Percentiles rank a stretch among this genome's conserved stretches.
Evolutionary conservation across 1,284 basidiomycete genomes (phyloP).

Genomic region (Marasmius tenuissimus): DNA sequence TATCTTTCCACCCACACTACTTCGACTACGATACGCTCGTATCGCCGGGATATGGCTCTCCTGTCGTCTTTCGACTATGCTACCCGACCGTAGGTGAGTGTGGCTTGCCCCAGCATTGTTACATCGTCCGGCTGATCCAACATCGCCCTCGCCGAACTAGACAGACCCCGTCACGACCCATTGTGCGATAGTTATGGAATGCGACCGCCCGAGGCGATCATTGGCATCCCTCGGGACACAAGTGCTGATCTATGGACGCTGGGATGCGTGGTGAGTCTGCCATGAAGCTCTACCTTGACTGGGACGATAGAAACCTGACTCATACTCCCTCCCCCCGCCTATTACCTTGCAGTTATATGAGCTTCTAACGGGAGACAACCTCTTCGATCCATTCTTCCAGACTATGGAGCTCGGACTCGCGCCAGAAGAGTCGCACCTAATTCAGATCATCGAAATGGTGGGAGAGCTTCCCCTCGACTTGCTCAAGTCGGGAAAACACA

Average conservation of each 20-base stretch:
- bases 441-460: conserved; percentile 26
- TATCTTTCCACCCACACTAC: conserved; percentile 10
- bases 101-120: background rate
- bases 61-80: conserved; percentile 18
- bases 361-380: conserved; percentile 22
- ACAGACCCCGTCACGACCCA: conserved; percentile 6
- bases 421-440: conserved; percentile 26
- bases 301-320: background rate
- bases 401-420: conserved; percentile 22
- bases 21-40: conserved; percentile 6
- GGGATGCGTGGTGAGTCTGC: conserved; percentile 22
- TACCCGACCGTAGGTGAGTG: conserved; percentile 11
- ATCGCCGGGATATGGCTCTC: conserved; percentile 8
- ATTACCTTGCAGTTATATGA: conserved; percentile 23
- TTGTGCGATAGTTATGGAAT: conserved; percentile 14
- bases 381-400: conserved; percentile 28
- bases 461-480: conserved; percentile 22
- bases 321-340: background rate
- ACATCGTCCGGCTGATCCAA: background rate
- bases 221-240: conserved; percentile 17
- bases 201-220: conserved; percentile 22
- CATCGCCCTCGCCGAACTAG: background rate
- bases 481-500: conserved; percentile 16
- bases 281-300: background rate
- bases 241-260: conserved; percentile 25